Evolutionary conservation across 768 basidiomycete genomes (phyloP).

Genomic region (Trametes sanguinea): DNA sequence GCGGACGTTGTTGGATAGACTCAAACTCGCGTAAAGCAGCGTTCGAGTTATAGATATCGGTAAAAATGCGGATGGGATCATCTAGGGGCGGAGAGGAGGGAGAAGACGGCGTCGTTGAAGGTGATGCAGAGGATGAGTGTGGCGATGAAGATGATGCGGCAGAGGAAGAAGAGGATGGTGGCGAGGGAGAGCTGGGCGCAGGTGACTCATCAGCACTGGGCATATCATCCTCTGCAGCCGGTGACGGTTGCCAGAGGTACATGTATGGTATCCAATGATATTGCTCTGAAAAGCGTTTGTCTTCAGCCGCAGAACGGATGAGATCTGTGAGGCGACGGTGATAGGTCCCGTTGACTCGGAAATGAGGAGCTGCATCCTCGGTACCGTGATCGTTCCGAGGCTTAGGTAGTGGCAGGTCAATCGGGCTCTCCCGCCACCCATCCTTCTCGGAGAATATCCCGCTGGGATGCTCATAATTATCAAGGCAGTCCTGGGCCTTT

Average conservation of each 20-base stretch:
- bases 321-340: conserved; percentile 25
- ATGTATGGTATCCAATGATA: neutral
- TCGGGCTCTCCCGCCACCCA: conserved; percentile 15
- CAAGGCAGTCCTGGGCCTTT: conserved; percentile 8
- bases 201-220: too few species aligned
- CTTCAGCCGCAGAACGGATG: neutral
- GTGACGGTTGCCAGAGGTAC: neutral
- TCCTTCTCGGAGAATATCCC: conserved; percentile 15
- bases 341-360: conserved; percentile 33
- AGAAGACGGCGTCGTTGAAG: too few species aligned
- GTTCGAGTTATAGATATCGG: conserved; percentile 22
- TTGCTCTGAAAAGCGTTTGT: neutral
- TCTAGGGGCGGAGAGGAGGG: too few species aligned
- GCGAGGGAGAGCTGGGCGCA: neutral
- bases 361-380: conserved; percentile 32
- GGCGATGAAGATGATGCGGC: neutral
- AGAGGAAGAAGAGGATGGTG: neutral
- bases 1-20: conserved; percentile 6
- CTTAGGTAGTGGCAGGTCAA: conserved; percentile 31
- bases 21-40: conserved; percentile 17
- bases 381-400: conserved; percentile 3
- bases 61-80: conserved; percentile 14
- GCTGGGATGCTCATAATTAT: neutral
- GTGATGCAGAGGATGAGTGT: neutral
- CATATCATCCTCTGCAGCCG: too few species aligned